Percentiles rank a stretch among this genome's conserved stretches.
Conservation (phyloP, 495 filamentous ascomycete species). For the Penicillium herquei region DNA sequence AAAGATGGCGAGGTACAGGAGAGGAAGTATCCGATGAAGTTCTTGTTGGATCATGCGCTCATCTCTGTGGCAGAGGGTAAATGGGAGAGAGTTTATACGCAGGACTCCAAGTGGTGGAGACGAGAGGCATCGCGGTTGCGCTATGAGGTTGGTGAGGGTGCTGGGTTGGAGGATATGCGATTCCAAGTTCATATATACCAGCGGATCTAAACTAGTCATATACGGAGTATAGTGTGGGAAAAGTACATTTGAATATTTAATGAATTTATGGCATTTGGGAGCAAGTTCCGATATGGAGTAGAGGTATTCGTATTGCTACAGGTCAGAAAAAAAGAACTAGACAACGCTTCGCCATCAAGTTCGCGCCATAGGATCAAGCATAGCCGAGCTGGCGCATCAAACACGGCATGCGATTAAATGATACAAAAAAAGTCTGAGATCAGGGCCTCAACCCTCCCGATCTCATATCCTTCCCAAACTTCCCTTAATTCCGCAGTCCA, state of each 20-base stretch:
- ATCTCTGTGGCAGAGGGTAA: constrained; percentile 48
- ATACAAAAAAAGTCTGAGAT: constrained; percentile 17
- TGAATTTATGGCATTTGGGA: background rate
- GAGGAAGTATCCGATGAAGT: constrained; percentile 88
- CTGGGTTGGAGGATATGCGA: constrained; percentile 82
- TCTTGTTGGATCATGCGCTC: constrained; percentile 82
- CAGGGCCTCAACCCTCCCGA: background rate
- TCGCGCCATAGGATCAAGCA: constrained; percentile 32
- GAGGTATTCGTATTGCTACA: constrained; percentile 49
- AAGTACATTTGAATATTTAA: no score
- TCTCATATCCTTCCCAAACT: background rate
- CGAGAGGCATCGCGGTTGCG: constrained; percentile 60
- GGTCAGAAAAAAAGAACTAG: constrained; percentile 22
- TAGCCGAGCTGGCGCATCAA: constrained; percentile 25
- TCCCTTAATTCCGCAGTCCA: constrained; percentile 51
- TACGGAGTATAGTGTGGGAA: background rate
- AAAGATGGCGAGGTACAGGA: constrained; percentile 36
- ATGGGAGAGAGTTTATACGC: constrained; percentile 70
- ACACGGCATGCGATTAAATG: constrained; percentile 29
- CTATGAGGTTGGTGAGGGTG: constrained; percentile 70
- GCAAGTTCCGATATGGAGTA: constrained; percentile 17
- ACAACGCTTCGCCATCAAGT: constrained; percentile 17
- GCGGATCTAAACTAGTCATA: constrained; percentile 22
- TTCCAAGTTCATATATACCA: constrained; percentile 86
- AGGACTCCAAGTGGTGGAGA: constrained; percentile 82